phyloP scores from a whole-genome alignment of 1,139 yeast species.

The Pichia sp. region DNA sequence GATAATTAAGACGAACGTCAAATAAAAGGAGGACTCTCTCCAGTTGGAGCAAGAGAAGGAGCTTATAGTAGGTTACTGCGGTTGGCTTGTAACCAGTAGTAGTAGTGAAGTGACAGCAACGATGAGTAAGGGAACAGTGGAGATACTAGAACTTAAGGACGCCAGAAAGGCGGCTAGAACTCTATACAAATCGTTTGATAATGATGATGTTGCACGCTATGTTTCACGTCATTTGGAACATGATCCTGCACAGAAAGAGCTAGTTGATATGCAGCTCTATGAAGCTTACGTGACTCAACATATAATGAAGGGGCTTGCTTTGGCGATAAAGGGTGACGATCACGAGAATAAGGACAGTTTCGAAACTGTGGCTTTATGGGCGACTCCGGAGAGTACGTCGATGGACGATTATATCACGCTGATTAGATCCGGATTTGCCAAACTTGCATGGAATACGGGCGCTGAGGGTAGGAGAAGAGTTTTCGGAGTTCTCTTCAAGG shows the following conservation, averaged over 20 bases:
- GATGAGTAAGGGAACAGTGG: constrained; percentile 19
- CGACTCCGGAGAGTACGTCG: constrained; percentile 45
- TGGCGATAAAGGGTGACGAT: constrained; percentile 35
- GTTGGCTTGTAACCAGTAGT: no score
- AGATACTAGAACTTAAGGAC: constrained; percentile 35
- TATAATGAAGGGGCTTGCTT: constrained; percentile 46
- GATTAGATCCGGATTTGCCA: constrained; percentile 51
- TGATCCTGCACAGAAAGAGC: constrained; percentile 29
- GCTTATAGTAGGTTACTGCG: no score
- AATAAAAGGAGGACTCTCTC: no score
- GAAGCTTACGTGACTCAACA: constrained; percentile 55
- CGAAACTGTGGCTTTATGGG: constrained; percentile 62
- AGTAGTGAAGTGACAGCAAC: no score
- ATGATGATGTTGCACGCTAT: constrained; percentile 46
- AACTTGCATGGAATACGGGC: constrained; percentile 45
- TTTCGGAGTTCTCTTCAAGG: constrained; percentile 50
- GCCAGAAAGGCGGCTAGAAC: constrained; percentile 49
- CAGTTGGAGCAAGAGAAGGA: no score
- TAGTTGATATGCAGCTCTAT: constrained; percentile 42
- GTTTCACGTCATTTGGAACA: constrained; percentile 39
- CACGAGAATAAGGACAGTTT: constrained; percentile 32
- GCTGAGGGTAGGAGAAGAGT: constrained; percentile 47
- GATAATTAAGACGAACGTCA: no score
- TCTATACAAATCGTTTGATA: constrained; percentile 42
- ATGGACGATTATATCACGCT: constrained; percentile 42